Evolutionary conservation across 1,284 basidiomycete species (phyloP).

Genomic region (Ganoderma boninense): DNA sequence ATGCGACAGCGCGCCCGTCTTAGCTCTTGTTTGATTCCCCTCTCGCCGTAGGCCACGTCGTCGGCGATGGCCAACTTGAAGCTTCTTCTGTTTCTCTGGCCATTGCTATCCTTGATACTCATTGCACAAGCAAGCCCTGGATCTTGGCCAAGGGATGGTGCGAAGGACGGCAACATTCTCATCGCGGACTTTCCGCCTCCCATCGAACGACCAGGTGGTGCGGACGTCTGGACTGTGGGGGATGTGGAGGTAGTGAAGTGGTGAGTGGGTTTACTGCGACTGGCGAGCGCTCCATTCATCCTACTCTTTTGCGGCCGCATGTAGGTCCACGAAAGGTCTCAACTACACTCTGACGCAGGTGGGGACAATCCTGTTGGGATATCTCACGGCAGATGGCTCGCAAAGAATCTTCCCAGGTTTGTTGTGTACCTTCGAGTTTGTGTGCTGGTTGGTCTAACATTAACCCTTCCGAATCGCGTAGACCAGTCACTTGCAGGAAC

Average conservation of each 20-base stretch:
- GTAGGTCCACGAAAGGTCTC: constrained; percentile 5
- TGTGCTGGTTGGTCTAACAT: neutral
- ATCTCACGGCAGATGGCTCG: neutral
- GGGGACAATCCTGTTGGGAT: constrained; percentile 2
- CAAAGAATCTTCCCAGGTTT: constrained; percentile 1
- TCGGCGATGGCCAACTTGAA: neutral
- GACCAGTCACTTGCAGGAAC: neutral
- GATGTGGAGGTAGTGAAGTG: constrained; percentile 6
- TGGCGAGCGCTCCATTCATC: neutral
- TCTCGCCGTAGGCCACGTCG: neutral
- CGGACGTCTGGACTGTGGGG: constrained; percentile 1
- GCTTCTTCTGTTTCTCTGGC: neutral
- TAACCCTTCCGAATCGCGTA: neutral
- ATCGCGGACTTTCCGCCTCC: constrained; percentile 5
- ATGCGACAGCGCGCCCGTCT: neutral
- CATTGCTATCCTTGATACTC: neutral
- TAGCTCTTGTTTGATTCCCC: neutral
- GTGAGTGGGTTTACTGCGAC: neutral
- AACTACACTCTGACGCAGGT: neutral
- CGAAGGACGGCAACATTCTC: neutral
- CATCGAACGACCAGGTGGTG: neutral
- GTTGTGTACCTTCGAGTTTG: neutral
- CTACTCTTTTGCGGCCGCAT: neutral
- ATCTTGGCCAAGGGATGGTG: neutral
- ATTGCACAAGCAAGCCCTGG: neutral